A percentile compares a stretch with the other conserved stretches of the same genome.
phyloP scores from a whole-genome alignment of 345 rosid species.

The Eucalyptus viminalis region DNA sequence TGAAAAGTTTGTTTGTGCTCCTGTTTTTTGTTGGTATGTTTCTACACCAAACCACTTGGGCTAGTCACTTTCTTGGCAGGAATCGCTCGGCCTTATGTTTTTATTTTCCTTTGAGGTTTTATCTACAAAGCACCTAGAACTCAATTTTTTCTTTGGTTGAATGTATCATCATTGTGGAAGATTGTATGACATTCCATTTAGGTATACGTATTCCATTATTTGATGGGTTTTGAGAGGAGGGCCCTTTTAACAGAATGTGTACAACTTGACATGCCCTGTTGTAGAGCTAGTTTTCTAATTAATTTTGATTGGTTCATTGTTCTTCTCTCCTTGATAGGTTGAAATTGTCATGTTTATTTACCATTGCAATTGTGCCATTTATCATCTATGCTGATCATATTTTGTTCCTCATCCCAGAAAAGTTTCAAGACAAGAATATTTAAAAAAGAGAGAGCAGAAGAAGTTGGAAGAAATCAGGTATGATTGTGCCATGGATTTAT shows the following conservation, averaged over 20 bases:
- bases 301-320: neutral
- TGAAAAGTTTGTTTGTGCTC: neutral
- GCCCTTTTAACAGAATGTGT: neutral
- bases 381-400: neutral
- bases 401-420: constrained; percentile 29
- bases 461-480: constrained; percentile 92
- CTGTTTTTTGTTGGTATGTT: neutral
- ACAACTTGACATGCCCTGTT: neutral
- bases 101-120: neutral
- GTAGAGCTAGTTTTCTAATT: neutral
- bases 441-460: constrained; percentile 95
- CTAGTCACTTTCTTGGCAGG: neutral
- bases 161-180: neutral
- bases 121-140: neutral
- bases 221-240: neutral
- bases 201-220: neutral
- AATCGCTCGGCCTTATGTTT: neutral
- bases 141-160: neutral
- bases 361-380: neutral
- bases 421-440: constrained; percentile 82
- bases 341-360: neutral
- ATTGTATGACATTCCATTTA: neutral
- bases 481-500: neutral
- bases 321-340: neutral
- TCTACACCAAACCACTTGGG: neutral